Base-by-base conservation (phyloP, 2,329 filamentous ascomycete genomes). In the Colletotrichum siamense region DNA sequence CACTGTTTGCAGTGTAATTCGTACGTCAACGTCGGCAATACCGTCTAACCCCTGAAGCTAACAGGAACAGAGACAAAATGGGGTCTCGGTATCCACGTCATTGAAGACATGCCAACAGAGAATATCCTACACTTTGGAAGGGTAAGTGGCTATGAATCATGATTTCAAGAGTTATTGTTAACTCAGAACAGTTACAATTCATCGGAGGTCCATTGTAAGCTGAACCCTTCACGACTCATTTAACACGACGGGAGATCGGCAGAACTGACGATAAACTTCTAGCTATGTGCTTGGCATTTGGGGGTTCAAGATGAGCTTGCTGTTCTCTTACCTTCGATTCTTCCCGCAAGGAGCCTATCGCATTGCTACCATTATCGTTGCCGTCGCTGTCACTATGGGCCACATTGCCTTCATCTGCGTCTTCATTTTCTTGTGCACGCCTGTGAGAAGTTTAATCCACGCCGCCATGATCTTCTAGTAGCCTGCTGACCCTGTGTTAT, bases 261-360 rank as follows among this genome's bases (percentile, higher is more conserved):
- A 28, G 12, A 7, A 22, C 64, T 63, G 12, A 77, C 13, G 69
- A 32, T 67, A 6, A 77, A 3, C 5, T 10, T 24, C 12, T 30
- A 87, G 85, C 30, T 88, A 87, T 69, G 84, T 87, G 24, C 77
- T 82, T 9, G 83, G 83, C 39, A 86, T 89, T 30, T 82, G 88
- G 12, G 85, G 84, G 4, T 89, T 89, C 80, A 89, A 89, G 70
- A 81, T 88, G 28, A 83, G 87, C 57, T 79, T 89, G 4, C 79
- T 89, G 6, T 81, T 86, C 10, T 86, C 86, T 2, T 87, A 88
- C 26, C 81, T 89, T 1, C 85, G 88, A 3, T 87, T 89, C 26
- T 84, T 88, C 8, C 84, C 87, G 3, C 81, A 82, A 2, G 81
- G 82, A 2, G 65, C 69, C 4, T 86, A 86, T 61, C 82, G 83